Percentiles rank a stretch among this genome's conserved stretches.
Conservation (phyloP, 441 rosid genomes). For the Hura crepitans region DNA sequence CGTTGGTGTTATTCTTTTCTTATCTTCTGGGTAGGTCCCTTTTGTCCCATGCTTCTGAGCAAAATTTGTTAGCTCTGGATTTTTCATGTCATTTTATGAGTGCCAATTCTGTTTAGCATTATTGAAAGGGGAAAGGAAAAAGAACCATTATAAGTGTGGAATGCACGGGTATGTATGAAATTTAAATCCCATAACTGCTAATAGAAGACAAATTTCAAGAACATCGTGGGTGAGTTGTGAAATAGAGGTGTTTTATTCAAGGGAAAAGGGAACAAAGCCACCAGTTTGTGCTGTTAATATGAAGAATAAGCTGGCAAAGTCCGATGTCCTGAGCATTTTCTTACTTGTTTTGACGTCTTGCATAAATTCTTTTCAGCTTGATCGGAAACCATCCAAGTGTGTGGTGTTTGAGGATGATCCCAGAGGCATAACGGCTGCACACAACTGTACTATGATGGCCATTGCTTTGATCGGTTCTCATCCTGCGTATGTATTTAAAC, state of each 20-base stretch:
- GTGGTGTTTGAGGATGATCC: conserved; percentile 93
- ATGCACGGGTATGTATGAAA: background rate
- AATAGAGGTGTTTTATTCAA: background rate
- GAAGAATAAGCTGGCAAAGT: background rate
- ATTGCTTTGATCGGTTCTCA: conserved; percentile 80
- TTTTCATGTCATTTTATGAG: background rate
- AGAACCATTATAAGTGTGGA: background rate
- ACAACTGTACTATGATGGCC: conserved; percentile 98
- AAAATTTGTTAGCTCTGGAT: background rate
- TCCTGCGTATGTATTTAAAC: conserved; percentile 59
- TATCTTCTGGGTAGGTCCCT: background rate
- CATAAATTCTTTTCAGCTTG: conserved; percentile 51
- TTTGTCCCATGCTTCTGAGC: background rate
- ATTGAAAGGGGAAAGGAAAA: no score
- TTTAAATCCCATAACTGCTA: background rate
- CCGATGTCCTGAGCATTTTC: background rate
- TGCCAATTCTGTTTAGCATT: no score
- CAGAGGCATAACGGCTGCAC: conserved; percentile 86
- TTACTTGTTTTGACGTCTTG: conserved; percentile 14
- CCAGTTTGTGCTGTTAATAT: conserved; percentile 1
- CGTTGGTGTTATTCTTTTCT: background rate
- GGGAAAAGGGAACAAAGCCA: background rate
- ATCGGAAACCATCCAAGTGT: conserved; percentile 90
- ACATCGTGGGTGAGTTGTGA: background rate
- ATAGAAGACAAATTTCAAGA: background rate